Evolutionary conservation across 768 basidiomycete genomes (phyloP), one percentile per base, ranked within the genome.

Genomic region (Psilocybe subaeruginosa): DNA sequence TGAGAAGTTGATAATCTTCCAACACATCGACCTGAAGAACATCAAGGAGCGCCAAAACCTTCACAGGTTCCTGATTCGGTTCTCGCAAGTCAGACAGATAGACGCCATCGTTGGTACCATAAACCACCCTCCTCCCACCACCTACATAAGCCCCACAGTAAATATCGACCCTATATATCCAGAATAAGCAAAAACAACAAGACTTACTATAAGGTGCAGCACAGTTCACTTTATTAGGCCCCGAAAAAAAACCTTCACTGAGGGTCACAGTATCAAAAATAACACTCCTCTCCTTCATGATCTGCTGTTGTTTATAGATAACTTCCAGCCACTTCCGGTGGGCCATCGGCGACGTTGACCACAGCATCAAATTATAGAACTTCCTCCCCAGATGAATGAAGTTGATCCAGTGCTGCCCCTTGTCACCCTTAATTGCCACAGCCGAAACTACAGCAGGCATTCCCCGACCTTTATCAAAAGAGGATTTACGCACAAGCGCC

Each of bases 81-180:
- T 93, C 91, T 48, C 86, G 82, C 30, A 97, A 78, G 72, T 98
- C 93, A 29, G 94, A 94, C 62, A 99, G 83, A 72, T 98, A 99
- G 27, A 99, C 91, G 27, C 97, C 97, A 65, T 98, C 95, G 68
- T 96, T 93, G 3, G 97, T 97, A n/a, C 97, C 97, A 74, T 96
- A 99, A 8, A 93, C 95, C 66, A 97, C 88, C 58, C 89, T 84
- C 67, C 90, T 80, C 11, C 95, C 97, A 58, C 85, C 85, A 69
- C 84, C 96, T 97, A 72, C 37, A 53, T 51, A 17, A 8, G 45
- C 49, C 14, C 43, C 45, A 23, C 53, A 41, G 47, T 8, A 33
- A 55, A 43, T 29, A 56, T 48, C 49, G 14, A n/a, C 61, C 47
- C 57, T 8, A 64, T 64, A 54, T 68, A 58, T 14, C 14, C 27